Conservation (phyloP, 2,329 filamentous ascomycete genomes). For the Fonsecaea pedrosoi region DNA sequence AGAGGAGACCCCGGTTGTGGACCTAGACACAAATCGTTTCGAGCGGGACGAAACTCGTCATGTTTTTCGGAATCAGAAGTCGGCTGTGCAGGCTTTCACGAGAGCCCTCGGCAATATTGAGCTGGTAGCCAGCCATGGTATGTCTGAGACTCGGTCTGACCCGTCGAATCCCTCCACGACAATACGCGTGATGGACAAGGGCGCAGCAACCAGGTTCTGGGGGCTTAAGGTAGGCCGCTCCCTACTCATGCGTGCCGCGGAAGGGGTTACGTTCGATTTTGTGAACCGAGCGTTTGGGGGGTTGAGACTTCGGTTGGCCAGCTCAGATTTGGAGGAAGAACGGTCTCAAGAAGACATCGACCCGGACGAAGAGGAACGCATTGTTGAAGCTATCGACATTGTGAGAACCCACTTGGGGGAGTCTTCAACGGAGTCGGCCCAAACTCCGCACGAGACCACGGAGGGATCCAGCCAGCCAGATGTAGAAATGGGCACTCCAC, state of each 20-base stretch:
- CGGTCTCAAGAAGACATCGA: conserved; percentile 57
- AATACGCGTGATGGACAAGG: conserved; percentile 51
- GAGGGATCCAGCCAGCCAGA: conserved; percentile 21
- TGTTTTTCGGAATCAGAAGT: conserved; percentile 60
- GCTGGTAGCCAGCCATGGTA: conserved; percentile 57
- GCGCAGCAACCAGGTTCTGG: conserved; percentile 61
- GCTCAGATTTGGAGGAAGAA: conserved; percentile 55
- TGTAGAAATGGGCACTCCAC: conserved; percentile 26
- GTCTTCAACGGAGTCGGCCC: conserved; percentile 12
- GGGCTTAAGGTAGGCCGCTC: conserved; percentile 65
- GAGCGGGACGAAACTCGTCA: conserved; percentile 61
- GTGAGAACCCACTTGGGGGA: conserved; percentile 28
- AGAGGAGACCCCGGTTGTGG: conserved; percentile 56
- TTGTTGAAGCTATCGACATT: conserved; percentile 48
- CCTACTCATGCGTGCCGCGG: conserved; percentile 63
- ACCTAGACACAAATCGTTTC: conserved; percentile 65
- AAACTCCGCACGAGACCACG: conserved; percentile 12
- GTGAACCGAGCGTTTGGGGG: conserved; percentile 69
- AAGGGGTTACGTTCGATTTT: conserved; percentile 62
- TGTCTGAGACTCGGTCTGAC: conserved; percentile 45
- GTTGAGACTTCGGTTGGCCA: conserved; percentile 51
- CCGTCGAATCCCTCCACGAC: conserved; percentile 22
- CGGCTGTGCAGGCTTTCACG: conserved; percentile 64
- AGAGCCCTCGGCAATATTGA: conserved; percentile 57
- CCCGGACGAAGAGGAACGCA: conserved; percentile 54